These are phyloP conservation scores for Rhizopus delemar DNA, from an alignment of 371 early-diverging fungal species.

Conservation along the genomic window DNA sequence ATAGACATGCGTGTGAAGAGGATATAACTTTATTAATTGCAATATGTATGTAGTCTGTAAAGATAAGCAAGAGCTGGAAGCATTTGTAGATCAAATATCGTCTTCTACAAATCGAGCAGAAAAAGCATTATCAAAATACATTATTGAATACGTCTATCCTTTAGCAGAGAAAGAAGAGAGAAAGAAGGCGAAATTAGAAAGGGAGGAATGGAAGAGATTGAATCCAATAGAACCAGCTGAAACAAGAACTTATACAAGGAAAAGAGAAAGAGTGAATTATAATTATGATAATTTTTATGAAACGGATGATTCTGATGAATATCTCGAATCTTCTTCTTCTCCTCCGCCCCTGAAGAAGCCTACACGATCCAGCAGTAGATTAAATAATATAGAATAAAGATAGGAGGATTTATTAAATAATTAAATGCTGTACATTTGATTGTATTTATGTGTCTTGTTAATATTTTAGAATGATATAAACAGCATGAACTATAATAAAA, in stretches of 20 bases:
- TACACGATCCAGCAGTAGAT: not conserved
- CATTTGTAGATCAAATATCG: constrained; percentile 11
- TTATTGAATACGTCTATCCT: constrained; percentile 18
- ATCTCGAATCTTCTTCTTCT: not conserved
- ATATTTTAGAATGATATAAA: constrained; percentile 1
- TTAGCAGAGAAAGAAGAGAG: constrained; percentile 23
- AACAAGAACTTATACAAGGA: constrained; percentile 23
- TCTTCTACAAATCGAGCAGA: constrained; percentile 23
- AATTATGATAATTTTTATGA: constrained; percentile 25
- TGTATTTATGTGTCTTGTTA: not conserved
- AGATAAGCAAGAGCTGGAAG: constrained; percentile 12
- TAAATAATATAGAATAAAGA: constrained; percentile 8
- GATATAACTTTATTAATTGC: not conserved
- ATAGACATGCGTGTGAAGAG: constrained; percentile 1
- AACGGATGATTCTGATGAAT: constrained; percentile 14
- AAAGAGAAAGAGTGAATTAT: constrained; percentile 18
- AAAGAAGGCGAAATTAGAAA: constrained; percentile 17
- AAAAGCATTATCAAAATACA: constrained; percentile 16
- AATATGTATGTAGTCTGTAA: constrained; percentile 24
- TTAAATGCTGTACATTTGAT: too few relatives aligned
- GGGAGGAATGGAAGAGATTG: constrained; percentile 18
- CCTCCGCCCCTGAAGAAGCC: not conserved
- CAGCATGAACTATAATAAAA: not conserved
- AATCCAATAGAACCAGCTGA: constrained; percentile 18
- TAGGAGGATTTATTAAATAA: not conserved